These are phyloP conservation scores for Agaricus sinodeliciosus DNA, from an alignment of 768 basidiomycete species.

Conservation along the genomic window DNA sequence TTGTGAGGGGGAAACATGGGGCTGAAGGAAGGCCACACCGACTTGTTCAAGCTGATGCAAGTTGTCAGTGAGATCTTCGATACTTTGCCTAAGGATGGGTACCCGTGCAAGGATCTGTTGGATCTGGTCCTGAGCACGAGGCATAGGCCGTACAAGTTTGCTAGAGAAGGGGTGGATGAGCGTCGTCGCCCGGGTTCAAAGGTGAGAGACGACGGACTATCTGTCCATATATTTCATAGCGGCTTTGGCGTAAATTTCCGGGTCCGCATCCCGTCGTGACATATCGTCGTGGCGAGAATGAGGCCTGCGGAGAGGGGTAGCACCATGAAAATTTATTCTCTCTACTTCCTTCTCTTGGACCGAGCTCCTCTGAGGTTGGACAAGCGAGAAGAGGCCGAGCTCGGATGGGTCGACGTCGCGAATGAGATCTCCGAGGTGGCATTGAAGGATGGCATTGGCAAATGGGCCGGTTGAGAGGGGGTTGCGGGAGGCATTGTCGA, in stretches of 20 bases:
- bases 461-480: slow-evolving; percentile 38
- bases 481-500: slow-evolving; percentile 21
- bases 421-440: slow-evolving; percentile 66
- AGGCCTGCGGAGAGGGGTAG: slow-evolving; percentile 58
- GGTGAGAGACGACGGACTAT: slow-evolving; percentile 46
- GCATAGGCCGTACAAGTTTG: slow-evolving; percentile 43
- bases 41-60: slow-evolving; percentile 7
- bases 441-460: slow-evolving; percentile 55
- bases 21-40: not conserved
- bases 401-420: slow-evolving; percentile 76
- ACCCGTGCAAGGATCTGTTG: slow-evolving; percentile 34
- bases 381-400: slow-evolving; percentile 68
- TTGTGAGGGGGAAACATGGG: not conserved
- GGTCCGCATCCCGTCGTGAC: slow-evolving; percentile 42
- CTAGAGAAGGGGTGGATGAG: slow-evolving; percentile 17
- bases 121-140: slow-evolving; percentile 41
- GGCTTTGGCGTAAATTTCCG: slow-evolving; percentile 71
- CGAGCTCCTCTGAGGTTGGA: slow-evolving; percentile 19
- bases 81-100: slow-evolving; percentile 29
- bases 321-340: slow-evolving; percentile 61
- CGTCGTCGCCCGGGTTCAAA: not conserved
- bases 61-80: slow-evolving; percentile 24
- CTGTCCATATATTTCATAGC: slow-evolving; percentile 72
- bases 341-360: slow-evolving; percentile 37
- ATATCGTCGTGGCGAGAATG: slow-evolving; percentile 30